Percentiles rank a stretch among this genome's conserved stretches.
phyloP scores from a whole-genome alignment of 2,329 filamentous ascomycete genomes.

The Colletotrichum cuscutae region DNA sequence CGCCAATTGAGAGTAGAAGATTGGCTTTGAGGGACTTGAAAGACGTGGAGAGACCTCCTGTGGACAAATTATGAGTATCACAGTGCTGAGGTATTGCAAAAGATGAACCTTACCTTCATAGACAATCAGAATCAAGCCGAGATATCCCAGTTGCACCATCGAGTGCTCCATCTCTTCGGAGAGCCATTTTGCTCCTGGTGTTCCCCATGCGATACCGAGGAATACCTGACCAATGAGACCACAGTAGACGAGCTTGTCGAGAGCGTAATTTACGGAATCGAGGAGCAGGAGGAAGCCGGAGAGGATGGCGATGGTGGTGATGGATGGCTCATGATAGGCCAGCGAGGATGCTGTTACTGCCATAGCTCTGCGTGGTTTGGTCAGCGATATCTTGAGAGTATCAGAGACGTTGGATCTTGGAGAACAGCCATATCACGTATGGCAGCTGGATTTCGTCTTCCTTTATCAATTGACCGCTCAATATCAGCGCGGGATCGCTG shows the following conservation, averaged over 20 bases:
- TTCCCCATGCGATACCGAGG: slow-evolving; percentile 76
- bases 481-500: background rate
- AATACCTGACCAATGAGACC: slow-evolving; percentile 79
- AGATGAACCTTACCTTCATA: slow-evolving; percentile 65
- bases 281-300: slow-evolving; percentile 72
- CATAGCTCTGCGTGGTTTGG: background rate
- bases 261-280: slow-evolving; percentile 65
- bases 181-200: slow-evolving; percentile 72
- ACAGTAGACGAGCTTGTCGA: slow-evolving; percentile 73
- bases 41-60: slow-evolving; percentile 68
- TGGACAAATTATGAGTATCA: background rate
- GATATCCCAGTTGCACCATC: slow-evolving; percentile 75
- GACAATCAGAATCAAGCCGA: slow-evolving; percentile 78
- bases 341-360: slow-evolving; percentile 41
- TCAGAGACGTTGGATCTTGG: background rate
- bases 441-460: background rate
- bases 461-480: background rate
- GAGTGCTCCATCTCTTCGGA: slow-evolving; percentile 59
- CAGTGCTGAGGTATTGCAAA: background rate
- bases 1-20: slow-evolving; percentile 65
- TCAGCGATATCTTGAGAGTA: background rate
- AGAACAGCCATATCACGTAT: background rate
- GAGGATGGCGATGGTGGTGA: slow-evolving; percentile 67
- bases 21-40: slow-evolving; percentile 68
- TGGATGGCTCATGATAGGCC: slow-evolving; percentile 72